Evolutionary conservation across 441 rosid genomes (phyloP).

Genomic region (Gossypium schwendimanii): DNA sequence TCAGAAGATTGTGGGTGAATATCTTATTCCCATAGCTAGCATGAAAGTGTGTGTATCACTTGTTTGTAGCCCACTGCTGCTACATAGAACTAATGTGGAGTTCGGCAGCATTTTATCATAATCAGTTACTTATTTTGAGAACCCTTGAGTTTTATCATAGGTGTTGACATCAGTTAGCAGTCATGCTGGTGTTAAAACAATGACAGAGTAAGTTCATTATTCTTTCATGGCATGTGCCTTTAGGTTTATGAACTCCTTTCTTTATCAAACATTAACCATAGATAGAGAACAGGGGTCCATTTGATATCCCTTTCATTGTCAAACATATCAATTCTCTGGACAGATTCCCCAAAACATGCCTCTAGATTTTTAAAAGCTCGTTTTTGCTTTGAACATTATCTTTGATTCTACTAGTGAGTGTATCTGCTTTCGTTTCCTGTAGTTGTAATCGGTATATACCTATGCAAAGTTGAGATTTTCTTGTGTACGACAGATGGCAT

Average conservation of each 20-base stretch:
- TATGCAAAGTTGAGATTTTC: slow-evolving; percentile 14
- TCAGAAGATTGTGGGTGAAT: not conserved
- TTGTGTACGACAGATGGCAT: slow-evolving; percentile 44
- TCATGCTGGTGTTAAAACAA: not conserved
- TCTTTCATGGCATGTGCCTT: not conserved
- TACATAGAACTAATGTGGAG: not conserved
- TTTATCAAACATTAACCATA: not conserved
- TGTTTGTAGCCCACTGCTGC: not conserved
- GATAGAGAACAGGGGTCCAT: not conserved
- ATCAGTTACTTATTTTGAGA: not conserved
- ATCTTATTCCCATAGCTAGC: not conserved
- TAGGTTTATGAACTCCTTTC: not conserved
- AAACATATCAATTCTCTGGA: not conserved
- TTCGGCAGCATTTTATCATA: not conserved
- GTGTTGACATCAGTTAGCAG: not conserved
- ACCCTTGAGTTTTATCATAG: not conserved
- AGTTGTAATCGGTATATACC: not conserved
- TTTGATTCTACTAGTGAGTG: not conserved
- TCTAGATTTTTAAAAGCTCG: not conserved
- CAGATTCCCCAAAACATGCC: not conserved
- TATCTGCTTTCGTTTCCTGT: not conserved
- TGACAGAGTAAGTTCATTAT: not conserved
- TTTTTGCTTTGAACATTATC: not conserved
- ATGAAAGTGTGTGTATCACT: not conserved
- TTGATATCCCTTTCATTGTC: not conserved